Conservation (phyloP, 1,284 basidiomycete genomes). For the Malassezia caprae region DNA sequence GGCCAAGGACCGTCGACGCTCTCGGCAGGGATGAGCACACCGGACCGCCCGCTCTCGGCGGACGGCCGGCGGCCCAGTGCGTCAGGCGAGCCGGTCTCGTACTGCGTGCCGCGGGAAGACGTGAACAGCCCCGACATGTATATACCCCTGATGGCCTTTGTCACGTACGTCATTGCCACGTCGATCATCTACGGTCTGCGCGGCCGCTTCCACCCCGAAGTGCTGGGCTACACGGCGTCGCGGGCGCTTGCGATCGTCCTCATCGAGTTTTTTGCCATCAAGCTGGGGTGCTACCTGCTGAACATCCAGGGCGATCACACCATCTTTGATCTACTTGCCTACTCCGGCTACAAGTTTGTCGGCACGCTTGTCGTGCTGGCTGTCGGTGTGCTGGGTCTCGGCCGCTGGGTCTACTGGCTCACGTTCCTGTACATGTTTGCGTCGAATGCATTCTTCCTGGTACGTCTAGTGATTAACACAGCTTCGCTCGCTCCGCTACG, state of each 20-base stretch:
- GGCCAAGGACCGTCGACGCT: constrained; percentile 5
- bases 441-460: constrained; percentile 88
- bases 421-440: constrained; percentile 74
- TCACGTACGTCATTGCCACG: constrained; percentile 86
- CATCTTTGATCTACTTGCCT: constrained; percentile 55
- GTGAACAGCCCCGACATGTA: constrained; percentile 93
- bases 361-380: constrained; percentile 39
- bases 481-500: constrained; percentile 81
- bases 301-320: constrained; percentile 68
- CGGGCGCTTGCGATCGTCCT: constrained; percentile 55
- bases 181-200: constrained; percentile 69
- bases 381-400: constrained; percentile 27
- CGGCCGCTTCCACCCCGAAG: constrained; percentile 74
- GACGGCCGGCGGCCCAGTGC: neutral
- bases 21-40: constrained; percentile 13
- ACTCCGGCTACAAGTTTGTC: constrained; percentile 95
- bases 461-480: constrained; percentile 51
- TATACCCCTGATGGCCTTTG: constrained; percentile 92
- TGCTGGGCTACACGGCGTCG: constrained; percentile 75
- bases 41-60: constrained; percentile 11
- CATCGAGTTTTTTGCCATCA: constrained; percentile 72
- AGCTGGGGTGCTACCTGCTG: constrained; percentile 79
- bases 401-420: constrained; percentile 59
- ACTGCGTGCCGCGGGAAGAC: constrained; percentile 80
- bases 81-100: constrained; percentile 46